Evolutionary conservation across 2,329 filamentous ascomycete genomes (phyloP).

Genomic region (Botrytis squamosa): DNA sequence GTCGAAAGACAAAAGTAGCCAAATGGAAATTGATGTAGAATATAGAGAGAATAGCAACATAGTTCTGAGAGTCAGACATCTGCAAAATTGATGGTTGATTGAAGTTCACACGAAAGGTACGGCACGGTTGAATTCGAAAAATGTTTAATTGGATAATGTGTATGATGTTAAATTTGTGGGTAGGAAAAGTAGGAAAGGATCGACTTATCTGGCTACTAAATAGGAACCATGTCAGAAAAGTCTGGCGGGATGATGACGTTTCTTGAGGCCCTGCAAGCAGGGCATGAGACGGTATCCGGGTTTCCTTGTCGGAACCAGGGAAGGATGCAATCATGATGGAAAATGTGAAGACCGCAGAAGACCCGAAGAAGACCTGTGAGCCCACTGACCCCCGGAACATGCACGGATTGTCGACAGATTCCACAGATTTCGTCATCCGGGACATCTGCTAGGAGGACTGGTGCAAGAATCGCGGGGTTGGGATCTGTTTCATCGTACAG

Average conservation of each 20-base stretch:
- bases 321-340: neutral
- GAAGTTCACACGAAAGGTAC: neutral
- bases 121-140: fast-evolving
- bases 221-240: neutral
- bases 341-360: neutral
- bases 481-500: neutral
- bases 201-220: neutral
- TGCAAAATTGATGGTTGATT: neutral
- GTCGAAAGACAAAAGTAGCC: no score
- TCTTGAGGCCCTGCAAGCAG: neutral
- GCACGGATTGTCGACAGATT: neutral
- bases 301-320: neutral
- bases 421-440: neutral
- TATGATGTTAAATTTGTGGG: neutral
- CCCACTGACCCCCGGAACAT: neutral
- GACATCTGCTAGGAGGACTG: neutral
- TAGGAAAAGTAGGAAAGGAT: neutral
- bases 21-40: neutral
- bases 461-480: neutral
- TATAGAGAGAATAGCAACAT: neutral
- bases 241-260: neutral
- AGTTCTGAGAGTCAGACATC: neutral
- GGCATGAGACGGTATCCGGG: neutral
- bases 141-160: neutral
- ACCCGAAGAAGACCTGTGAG: neutral